Evolutionary conservation across 176 grass and related monocot genomes (phyloP), one percentile per base, ranked within the genome.

Genomic region (Panicum miliaceum): DNA sequence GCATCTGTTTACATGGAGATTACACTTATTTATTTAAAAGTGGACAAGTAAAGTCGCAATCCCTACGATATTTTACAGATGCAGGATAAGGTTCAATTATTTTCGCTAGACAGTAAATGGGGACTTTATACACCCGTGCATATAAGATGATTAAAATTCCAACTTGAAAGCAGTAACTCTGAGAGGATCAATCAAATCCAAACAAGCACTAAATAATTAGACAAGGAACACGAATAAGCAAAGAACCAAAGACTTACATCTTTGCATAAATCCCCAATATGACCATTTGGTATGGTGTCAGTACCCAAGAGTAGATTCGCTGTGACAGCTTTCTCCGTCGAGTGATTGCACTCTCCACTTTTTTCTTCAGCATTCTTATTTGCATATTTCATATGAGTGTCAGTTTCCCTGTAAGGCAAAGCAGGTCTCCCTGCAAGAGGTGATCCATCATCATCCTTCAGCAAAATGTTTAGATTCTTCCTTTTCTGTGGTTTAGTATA

Each of bases 401-500:
- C 13, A 86, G 74, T 34, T 68, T 25, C 38, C 22, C 48, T 79
- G 29, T 83, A 3, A 40, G 58, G 48, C n/a, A 75, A 84, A 68
- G 36, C 64, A 72, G 74, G 68, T 53, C 58, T 48, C 19, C 38
- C 48, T 45, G 18, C 26, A 87, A 36, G 29, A 68, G 74, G 58
- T 86, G 68, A 25, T 18, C 51, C 61, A 80, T 87, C 68, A 59
- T 75, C 82, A 46, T 78, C 77, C 71, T 90, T 56, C 59, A 84
- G 36, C 67, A 90, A 83, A 83, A 83, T 87, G 32, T 87, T 80
- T 62, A 90, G 23, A 67, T 84, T 86, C 74, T 84, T 90, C 80
- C 34, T 87, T 80, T 90, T 90, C 75, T 87, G 84, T 6, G 73
- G 47, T 75, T 68, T 87, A 68, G 23, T 51, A 80, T 84, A 60